These are phyloP conservation scores for Stemphylium vesicarium DNA, from an alignment of 2,329 filamentous ascomycete species.

Conservation along the genomic window DNA sequence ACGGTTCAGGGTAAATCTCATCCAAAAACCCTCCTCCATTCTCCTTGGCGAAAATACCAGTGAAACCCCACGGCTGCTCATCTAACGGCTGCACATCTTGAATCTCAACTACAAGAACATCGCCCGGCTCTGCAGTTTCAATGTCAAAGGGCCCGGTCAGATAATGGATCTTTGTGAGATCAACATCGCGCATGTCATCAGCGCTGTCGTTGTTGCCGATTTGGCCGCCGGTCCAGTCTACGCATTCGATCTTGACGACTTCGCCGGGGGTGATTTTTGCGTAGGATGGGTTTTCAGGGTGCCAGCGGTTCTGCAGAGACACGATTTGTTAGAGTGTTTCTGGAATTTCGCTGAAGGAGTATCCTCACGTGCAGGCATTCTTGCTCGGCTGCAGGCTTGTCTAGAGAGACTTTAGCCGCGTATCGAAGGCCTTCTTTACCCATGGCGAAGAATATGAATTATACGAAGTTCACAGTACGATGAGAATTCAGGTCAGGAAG, in stretches of 20 bases:
- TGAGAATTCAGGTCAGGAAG: neutral
- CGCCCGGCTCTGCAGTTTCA: slow-evolving; percentile 81
- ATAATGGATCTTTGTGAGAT: slow-evolving; percentile 85
- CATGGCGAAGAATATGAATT: slow-evolving; percentile 45
- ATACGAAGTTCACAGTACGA: neutral
- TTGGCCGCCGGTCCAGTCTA: slow-evolving; percentile 78
- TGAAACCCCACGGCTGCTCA: slow-evolving; percentile 89
- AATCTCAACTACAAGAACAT: slow-evolving; percentile 85
- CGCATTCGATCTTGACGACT: slow-evolving; percentile 90
- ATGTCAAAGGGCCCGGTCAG: slow-evolving; percentile 89
- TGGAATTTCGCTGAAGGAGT: neutral
- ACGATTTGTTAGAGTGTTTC: neutral
- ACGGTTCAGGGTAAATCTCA: slow-evolving; percentile 84
- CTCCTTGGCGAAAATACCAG: slow-evolving; percentile 76
- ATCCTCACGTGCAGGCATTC: slow-evolving; percentile 69
- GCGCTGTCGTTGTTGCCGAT: slow-evolving; percentile 88
- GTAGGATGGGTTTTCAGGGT: slow-evolving; percentile 80
- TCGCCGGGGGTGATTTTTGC: slow-evolving; percentile 80
- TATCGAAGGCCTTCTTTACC: slow-evolving; percentile 67
- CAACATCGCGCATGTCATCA: slow-evolving; percentile 85
- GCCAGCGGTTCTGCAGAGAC: slow-evolving; percentile 78
- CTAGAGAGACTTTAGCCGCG: slow-evolving; percentile 73
- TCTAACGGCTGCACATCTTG: slow-evolving; percentile 91
- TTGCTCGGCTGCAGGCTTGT: slow-evolving; percentile 74
- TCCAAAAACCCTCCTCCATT: slow-evolving; percentile 92